These are phyloP conservation scores for Candida krabiensis DNA, from an alignment of 805 yeast species.

Conservation along the genomic window DNA sequence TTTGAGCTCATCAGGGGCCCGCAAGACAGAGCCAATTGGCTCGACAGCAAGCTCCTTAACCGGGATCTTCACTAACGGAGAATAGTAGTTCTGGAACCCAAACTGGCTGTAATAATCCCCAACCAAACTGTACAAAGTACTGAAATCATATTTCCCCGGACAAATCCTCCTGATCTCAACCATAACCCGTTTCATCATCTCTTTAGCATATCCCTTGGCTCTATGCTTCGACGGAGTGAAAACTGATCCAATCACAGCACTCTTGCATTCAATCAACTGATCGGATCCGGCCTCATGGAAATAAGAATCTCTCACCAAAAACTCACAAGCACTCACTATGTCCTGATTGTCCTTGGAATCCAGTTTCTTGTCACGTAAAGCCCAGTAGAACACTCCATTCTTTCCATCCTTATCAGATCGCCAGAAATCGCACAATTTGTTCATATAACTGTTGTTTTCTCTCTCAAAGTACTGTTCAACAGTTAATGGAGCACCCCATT, in stretches of 20 bases:
- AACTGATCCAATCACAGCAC: conserved; percentile 57
- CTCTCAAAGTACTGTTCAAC: conserved; percentile 24
- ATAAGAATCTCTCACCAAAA: conserved; percentile 26
- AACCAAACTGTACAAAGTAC: conserved; percentile 68
- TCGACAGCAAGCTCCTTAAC: conserved; percentile 1
- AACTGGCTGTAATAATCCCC: conserved; percentile 64
- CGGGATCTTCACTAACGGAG: conserved; percentile 20
- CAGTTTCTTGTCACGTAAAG: conserved; percentile 21
- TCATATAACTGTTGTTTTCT: conserved; percentile 19
- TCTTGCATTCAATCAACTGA: conserved; percentile 5
- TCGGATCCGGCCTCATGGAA: conserved; percentile 6
- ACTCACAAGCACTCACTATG: conserved; percentile 32
- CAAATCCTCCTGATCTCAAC: conserved; percentile 18
- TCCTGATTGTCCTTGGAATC: conserved; percentile 12
- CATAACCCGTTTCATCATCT: conserved; percentile 43
- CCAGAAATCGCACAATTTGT: conserved; percentile 22
- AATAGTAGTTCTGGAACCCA: conserved; percentile 46
- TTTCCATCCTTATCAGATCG: conserved; percentile 9
- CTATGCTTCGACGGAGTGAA: conserved; percentile 50
- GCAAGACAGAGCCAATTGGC: background rate
- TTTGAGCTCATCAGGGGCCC: background rate
- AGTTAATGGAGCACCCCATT: conserved; percentile 29
- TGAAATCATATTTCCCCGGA: conserved; percentile 31
- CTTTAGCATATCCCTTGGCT: conserved; percentile 54
- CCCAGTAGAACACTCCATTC: conserved; percentile 29